phyloP scores from a whole-genome alignment of 2,329 filamentous ascomycete genomes.

The Cytospora schulzeri region DNA sequence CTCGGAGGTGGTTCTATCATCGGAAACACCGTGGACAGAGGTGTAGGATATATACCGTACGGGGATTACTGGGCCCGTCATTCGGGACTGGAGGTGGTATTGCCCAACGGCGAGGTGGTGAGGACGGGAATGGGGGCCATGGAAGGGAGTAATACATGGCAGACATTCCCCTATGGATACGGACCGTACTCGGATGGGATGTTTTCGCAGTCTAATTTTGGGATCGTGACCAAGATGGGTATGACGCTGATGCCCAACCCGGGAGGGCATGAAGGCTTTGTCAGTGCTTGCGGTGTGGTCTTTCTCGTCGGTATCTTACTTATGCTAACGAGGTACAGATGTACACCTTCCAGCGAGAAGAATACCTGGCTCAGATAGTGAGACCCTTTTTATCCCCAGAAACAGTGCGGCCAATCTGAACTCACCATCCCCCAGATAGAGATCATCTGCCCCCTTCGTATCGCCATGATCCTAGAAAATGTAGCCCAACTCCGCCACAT shows the following conservation, averaged over 20 bases:
- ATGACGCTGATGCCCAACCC: slow-evolving; percentile 56
- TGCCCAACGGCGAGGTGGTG: slow-evolving; percentile 45
- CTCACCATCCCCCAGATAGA: slow-evolving; percentile 33
- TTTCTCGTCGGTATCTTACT: background rate
- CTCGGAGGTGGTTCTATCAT: slow-evolving; percentile 48
- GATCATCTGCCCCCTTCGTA: slow-evolving; percentile 40
- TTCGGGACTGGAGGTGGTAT: slow-evolving; percentile 47
- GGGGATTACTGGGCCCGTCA: slow-evolving; percentile 47
- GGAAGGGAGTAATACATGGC: slow-evolving; percentile 44
- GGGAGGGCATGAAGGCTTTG: slow-evolving; percentile 47
- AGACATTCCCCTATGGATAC: slow-evolving; percentile 46
- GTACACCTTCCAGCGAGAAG: slow-evolving; percentile 50
- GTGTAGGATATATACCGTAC: slow-evolving; percentile 50
- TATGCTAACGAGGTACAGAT: slow-evolving; percentile 38
- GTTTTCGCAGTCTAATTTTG: slow-evolving; percentile 53
- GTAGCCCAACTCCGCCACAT: slow-evolving; percentile 49
- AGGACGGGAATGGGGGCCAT: slow-evolving; percentile 45
- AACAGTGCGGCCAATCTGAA: background rate
- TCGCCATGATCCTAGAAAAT: slow-evolving; percentile 45
- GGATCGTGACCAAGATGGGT: slow-evolving; percentile 56
- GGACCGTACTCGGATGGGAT: slow-evolving; percentile 45
- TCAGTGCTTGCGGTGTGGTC: slow-evolving; percentile 25
- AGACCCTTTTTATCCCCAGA: background rate
- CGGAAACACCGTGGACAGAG: slow-evolving; percentile 49
- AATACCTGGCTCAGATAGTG: slow-evolving; percentile 50